phyloP scores from a whole-genome alignment of 2,329 filamentous ascomycete species.

The Sclerotinia nivalis region DNA sequence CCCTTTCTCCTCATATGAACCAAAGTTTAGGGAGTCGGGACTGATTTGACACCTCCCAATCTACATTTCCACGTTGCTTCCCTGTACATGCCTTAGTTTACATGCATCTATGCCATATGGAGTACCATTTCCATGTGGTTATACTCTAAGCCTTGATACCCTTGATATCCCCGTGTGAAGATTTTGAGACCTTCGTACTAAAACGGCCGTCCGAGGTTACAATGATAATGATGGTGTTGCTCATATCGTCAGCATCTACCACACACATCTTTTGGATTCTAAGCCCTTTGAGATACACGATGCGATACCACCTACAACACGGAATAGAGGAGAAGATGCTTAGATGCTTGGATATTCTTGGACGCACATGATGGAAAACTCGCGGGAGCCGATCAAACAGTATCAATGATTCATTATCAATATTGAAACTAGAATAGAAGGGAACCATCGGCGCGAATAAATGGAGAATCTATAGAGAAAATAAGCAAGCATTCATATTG shows the following conservation, averaged over 20 bases:
- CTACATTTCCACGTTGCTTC: slow-evolving; percentile 23
- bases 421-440: neutral
- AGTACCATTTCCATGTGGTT: slow-evolving; percentile 16
- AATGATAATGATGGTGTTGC: slow-evolving; percentile 1
- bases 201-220: slow-evolving; percentile 22
- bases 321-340: neutral
- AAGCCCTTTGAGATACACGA: neutral
- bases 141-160: slow-evolving; percentile 4
- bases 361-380: neutral
- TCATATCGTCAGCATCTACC: slow-evolving; percentile 13
- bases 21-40: slow-evolving; percentile 15
- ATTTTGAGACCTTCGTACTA: neutral
- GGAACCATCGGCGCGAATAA: neutral
- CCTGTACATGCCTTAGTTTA: slow-evolving; percentile 7
- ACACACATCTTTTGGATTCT: neutral
- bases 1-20: neutral
- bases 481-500: neutral
- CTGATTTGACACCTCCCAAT: neutral
- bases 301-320: neutral
- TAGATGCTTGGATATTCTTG: neutral
- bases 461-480: neutral
- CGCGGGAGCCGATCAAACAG: neutral
- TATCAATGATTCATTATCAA: neutral
- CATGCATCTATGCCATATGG: neutral
- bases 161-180: slow-evolving; percentile 3